Base-by-base conservation (phyloP, 2,329 filamentous ascomycete species). In the Fragosphaeria purpurea region DNA sequence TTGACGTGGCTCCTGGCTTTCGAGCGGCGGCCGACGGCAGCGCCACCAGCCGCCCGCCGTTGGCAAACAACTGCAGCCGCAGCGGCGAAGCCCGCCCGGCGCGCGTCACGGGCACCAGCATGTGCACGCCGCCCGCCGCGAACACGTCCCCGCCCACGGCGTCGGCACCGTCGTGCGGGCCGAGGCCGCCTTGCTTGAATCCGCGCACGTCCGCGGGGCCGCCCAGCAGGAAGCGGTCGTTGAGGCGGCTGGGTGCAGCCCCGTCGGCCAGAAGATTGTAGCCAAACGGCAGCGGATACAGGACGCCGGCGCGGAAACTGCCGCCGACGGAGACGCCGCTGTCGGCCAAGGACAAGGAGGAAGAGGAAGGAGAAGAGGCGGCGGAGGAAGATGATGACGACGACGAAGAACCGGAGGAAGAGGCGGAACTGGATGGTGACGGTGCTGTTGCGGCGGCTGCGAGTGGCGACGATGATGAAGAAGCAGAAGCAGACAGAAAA, bases 141-240 rank as follows among this genome's bases (percentile, higher is more conserved):
- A 90, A 97, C 9, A 95, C 71, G 64, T 98, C 93, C 31, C 93
- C 93, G 10, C 93, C 93, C 0, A 95, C 81, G 1, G 90, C 83
- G 67, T 98, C 91, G 13, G 73, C 66, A 1, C 89, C 87, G 61
- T 97, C 91, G 56, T 86, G 85, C 4, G 93, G 90, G 7, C 93
- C 93, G 6, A 98, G 76, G 1, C 93, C 93, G 22, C 85, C 86
- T 30, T 95, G 79, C 53, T 88, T 83, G 75, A 98, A 98, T 2
- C 93, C 93, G 50, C 93, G 86, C 11, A 98, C 87, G 62, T 95
- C 91, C 4, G 89, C 95, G 4, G 93, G 91, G 0, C 93, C 93
- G 42, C 93, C 93, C 35, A 98, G 85, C 61, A 89, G 82, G 71
- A 98, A 98, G 43, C 93, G 88, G 66, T 98, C 93, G 63, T 94